Evolutionary conservation across 2,329 filamentous ascomycete species (phyloP), one percentile per base, ranked within the genome.

Genomic region (Cercospora brassicicola): DNA sequence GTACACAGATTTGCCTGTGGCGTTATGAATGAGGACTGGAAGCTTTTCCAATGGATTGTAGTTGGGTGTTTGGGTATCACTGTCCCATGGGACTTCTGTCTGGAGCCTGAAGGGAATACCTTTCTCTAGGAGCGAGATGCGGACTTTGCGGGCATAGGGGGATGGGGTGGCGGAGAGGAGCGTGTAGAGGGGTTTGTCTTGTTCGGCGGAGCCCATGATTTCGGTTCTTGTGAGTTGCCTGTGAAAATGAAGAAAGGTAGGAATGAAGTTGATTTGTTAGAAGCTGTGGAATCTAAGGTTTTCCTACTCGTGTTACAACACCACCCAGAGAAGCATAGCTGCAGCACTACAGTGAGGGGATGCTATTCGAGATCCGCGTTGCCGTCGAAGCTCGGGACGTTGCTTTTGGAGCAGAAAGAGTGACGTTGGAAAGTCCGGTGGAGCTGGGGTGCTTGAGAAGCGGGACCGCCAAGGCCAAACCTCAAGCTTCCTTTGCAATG

Each of bases 11-110:
- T 72, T 73, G 18, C 70, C 72, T 55, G 71, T 73, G 26, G 76
- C 72, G 57, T 75, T 73, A 30, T 78, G 72, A 62, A 82, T 73
- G 6, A 81, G 69, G 2, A 81, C 77, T 0, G 79, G 79, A 0
- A 81, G 75, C 60, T 82, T 81, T 45, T 81, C 80, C 4, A 81
- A 69, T 0, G 80, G 80, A 45, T 81, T 81, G 76, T 81, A 76
- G 45, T 73, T 67, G 0, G 79, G 78, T 11, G 78, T 82, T 57
- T 78, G 63, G 0, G 80, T 82, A 3, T 76, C 77, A 18, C 70
- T 73, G 72, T 82, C 76, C 80, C 81, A 82, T 0, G 80, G 81
- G 1, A 83, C 80, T 74, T 82, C 81, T 39, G 79, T 82, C 56
- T 79, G 73, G 31, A 82, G 75, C 0, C 65, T 71, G 75, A 82